phyloP scores from a whole-genome alignment of 2,329 filamentous ascomycete species.

The Bipolaris gigantea region DNA sequence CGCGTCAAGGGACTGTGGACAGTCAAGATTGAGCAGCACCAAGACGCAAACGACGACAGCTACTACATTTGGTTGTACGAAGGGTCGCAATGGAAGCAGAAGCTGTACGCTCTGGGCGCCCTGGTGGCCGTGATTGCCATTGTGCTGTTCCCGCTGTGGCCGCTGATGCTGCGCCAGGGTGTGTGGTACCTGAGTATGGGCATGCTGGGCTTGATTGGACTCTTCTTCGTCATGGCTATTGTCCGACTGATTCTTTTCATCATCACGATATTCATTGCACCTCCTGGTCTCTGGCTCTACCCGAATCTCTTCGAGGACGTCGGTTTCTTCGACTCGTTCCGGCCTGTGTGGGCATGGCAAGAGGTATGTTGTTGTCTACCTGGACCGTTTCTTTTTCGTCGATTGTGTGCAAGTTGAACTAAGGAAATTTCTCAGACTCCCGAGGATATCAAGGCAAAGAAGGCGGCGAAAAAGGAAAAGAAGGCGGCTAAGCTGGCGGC shows the following conservation, averaged over 20 bases:
- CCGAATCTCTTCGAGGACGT: conserved; percentile 98
- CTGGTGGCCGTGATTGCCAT: conserved; percentile 82
- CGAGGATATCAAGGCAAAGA: conserved; percentile 51
- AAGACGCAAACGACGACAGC: conserved; percentile 82
- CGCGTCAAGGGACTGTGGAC: conserved; percentile 95
- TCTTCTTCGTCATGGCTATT: conserved; percentile 98
- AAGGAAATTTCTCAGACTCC: conserved; percentile 29
- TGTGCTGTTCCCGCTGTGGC: conserved; percentile 96
- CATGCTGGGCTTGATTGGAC: conserved; percentile 81
- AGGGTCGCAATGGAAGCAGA: conserved; percentile 89
- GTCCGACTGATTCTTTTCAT: conserved; percentile 94
- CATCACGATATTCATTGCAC: conserved; percentile 79
- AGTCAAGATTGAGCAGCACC: conserved; percentile 92
- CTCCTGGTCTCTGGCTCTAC: conserved; percentile 96
- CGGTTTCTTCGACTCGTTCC: conserved; percentile 96
- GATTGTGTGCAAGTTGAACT: neutral
- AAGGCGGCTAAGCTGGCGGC: conserved; percentile 39
- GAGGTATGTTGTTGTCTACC: no score
- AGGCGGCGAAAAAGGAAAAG: conserved; percentile 46
- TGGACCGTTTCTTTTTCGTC: no score
- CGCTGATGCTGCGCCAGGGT: conserved; percentile 82
- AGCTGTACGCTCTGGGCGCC: conserved; percentile 84
- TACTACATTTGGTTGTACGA: conserved; percentile 98
- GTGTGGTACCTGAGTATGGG: conserved; percentile 98
- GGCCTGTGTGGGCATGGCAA: conserved; percentile 96